Evolutionary conservation across 495 filamentous ascomycete genomes (phyloP).

Genomic region (Aspergillus cavernicola): DNA sequence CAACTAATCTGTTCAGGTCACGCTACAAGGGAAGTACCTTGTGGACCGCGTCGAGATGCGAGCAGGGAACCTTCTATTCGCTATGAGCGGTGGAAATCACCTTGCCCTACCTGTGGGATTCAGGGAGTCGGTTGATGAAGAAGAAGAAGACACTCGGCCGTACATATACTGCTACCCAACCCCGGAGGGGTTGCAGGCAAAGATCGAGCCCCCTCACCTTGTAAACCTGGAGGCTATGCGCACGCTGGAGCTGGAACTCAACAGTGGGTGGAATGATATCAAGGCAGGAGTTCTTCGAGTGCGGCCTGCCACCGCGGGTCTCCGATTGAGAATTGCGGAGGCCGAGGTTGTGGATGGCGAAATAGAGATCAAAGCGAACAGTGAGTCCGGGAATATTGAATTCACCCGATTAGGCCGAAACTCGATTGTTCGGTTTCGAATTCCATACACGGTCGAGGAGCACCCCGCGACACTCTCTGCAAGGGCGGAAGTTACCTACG

Average conservation of each 20-base stretch:
- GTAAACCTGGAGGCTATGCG: constrained; percentile 75
- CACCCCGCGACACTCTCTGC: constrained; percentile 68
- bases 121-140: constrained; percentile 39
- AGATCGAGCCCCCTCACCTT: constrained; percentile 39
- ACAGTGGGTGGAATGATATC: constrained; percentile 75
- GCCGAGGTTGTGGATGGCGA: constrained; percentile 54
- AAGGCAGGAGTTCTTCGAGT: constrained; percentile 65
- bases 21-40: constrained; percentile 70
- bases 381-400: constrained; percentile 63
- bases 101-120: constrained; percentile 33
- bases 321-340: constrained; percentile 76
- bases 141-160: constrained; percentile 33
- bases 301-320: constrained; percentile 77
- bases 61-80: constrained; percentile 65
- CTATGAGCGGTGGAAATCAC: constrained; percentile 31
- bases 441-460: constrained; percentile 86
- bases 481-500: constrained; percentile 73
- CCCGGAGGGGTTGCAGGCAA: constrained; percentile 45
- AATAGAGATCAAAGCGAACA: constrained; percentile 51
- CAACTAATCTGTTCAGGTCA: constrained; percentile 43
- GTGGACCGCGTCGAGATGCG: constrained; percentile 69
- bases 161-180: constrained; percentile 52
- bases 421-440: constrained; percentile 52
- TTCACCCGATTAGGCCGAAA: constrained; percentile 52
- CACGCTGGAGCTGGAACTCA: constrained; percentile 67